Evolutionary conservation across 177 flowering plant species (phyloP), one percentile per base, ranked within the genome.

Genomic region (Vitis hybrid): DNA sequence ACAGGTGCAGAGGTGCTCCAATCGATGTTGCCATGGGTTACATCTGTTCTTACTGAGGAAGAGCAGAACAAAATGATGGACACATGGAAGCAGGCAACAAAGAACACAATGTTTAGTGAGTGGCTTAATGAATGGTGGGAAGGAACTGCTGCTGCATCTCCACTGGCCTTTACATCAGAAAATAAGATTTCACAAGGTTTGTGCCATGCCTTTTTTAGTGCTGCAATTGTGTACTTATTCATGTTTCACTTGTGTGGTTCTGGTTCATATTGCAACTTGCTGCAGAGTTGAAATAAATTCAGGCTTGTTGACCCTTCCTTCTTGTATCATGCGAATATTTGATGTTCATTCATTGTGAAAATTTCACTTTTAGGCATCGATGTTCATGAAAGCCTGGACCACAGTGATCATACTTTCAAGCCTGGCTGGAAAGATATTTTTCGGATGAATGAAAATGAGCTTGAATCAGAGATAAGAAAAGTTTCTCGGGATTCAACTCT

Each of bases 51-150:
- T 64, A 88, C 89, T 51, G 97, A 82, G 79, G 98, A 91, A 57
- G 98, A 94, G 78, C 98, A 94, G 76, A 88, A 89, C 60, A 88
- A 79, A 80, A 87, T 94, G 97, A 91, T 94, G 97, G 93, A 88
- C 70, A 88, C 93, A 5, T 91, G 91, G 97, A 92, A 86, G 81
- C 89, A 92, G 58, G 98, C 97, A 61, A 87, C 98, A 2, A 92
- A 86, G 76, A 94, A 94, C 71, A 94, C 98, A 7, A 94, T 92
- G 98, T 94, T 94, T 72, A 89, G 82, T 68, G 98, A 94, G 76
- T 94, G 98, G 98, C 97, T 94, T 57, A 80, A 85, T 78, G 98
- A 92, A 79, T 94, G 98, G 90, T 94, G 97, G 97, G 85, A 87
- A 70, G 93, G 85, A 77, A 67, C 73, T 69, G 69, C 84, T 51